Evolutionary conservation across 805 yeast genomes (phyloP).

Genomic region (Candida silvatica): DNA sequence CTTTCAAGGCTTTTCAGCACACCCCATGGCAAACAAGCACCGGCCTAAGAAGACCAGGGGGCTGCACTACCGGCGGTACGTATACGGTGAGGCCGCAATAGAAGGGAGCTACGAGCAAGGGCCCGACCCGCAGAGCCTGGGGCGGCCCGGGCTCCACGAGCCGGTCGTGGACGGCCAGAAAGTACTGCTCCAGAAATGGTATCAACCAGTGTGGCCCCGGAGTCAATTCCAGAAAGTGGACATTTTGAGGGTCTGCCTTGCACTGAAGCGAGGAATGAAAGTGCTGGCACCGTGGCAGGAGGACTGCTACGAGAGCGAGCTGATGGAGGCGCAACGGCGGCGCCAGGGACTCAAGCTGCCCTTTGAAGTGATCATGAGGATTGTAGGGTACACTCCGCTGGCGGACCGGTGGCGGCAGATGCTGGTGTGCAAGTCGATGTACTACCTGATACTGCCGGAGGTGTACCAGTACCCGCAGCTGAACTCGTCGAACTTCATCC

Average conservation of each 20-base stretch:
- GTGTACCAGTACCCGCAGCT: constrained; percentile 59
- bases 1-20: too few relatives aligned
- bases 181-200: constrained; percentile 14
- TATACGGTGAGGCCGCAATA: constrained; percentile 35
- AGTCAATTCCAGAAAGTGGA: constrained; percentile 44
- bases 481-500: constrained; percentile 56
- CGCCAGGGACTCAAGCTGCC: constrained; percentile 28
- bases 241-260: constrained; percentile 27
- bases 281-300: constrained; percentile 19
- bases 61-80: constrained; percentile 66
- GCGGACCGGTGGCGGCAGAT: constrained; percentile 41
- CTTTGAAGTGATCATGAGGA: constrained; percentile 36
- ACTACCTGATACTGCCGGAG: constrained; percentile 49
- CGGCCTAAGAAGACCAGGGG: constrained; percentile 79
- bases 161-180: constrained; percentile 15
- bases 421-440: constrained; percentile 54
- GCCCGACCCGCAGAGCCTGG: too few relatives aligned
- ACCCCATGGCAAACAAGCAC: constrained; percentile 80
- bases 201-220: constrained; percentile 34
- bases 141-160: constrained; percentile 5
- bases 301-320: constrained; percentile 17
- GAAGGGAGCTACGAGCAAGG: not conserved
- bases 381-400: constrained; percentile 24
- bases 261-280: constrained; percentile 16
- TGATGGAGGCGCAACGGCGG: constrained; percentile 7